Conservation (phyloP, 306 rosid species). For the Crotalaria pallida region DNA sequence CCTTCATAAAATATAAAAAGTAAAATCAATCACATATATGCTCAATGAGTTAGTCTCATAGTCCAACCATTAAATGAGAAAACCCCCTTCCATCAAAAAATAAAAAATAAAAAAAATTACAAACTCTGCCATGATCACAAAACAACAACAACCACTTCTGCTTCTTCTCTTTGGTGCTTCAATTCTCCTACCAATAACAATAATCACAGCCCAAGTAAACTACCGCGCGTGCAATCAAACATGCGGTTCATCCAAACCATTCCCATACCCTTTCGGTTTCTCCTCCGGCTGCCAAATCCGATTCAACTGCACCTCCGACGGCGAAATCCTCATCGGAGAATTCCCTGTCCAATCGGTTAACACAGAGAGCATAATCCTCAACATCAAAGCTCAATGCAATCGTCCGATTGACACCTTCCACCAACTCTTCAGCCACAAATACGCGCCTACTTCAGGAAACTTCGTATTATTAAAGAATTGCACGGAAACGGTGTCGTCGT, state of each 20-base stretch:
- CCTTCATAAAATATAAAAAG: not conserved
- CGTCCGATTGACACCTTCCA: conserved; percentile 36
- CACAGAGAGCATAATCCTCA: conserved; percentile 38
- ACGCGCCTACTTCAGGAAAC: conserved; percentile 71
- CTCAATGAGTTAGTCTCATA: no score
- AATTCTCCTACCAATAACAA: conserved; percentile 5
- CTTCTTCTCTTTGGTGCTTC: not conserved
- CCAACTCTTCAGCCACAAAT: conserved; percentile 46
- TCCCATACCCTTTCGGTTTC: conserved; percentile 71
- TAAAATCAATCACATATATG: no score
- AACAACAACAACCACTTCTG: not conserved
- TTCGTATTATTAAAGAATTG: conserved; percentile 65
- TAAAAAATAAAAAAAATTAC: no score
- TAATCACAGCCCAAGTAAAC: conserved; percentile 21
- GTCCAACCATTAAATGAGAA: conserved; percentile 1
- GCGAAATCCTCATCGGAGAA: conserved; percentile 37
- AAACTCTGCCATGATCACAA: conserved; percentile 31
- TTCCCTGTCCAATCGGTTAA: conserved; percentile 42
- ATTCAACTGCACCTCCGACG: conserved; percentile 41
- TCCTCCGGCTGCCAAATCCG: conserved; percentile 65
- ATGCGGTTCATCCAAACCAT: conserved; percentile 33
- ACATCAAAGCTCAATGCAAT: conserved; percentile 41
- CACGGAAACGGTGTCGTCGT: conserved; percentile 9
- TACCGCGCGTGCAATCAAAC: conserved; percentile 35
- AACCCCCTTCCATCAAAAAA: not conserved